Conservation (phyloP, 257 asterid species). For the Salvia rosmarinus region DNA sequence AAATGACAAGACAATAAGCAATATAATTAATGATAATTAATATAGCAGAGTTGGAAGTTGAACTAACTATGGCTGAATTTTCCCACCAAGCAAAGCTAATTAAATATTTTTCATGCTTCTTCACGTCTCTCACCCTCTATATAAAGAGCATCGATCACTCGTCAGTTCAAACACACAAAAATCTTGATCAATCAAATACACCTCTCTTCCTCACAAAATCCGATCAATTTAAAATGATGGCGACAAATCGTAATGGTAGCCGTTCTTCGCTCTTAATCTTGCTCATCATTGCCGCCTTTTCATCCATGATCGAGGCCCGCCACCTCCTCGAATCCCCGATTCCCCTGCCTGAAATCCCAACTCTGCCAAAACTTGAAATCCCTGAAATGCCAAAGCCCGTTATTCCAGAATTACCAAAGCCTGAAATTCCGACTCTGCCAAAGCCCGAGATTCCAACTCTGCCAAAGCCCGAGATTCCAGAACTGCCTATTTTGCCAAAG, state of each 20-base stretch:
- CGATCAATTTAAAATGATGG: background rate
- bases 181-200: background rate
- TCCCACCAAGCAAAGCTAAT: conserved; percentile 14
- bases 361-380: conserved; percentile 18
- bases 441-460: conserved; percentile 9
- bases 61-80: background rate
- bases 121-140: background rate
- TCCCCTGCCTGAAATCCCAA: conserved; percentile 12
- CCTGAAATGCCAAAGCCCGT: conserved; percentile 12
- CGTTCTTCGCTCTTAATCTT: background rate
- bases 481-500: background rate
- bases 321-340: conserved; percentile 31
- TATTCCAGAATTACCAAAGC: conserved; percentile 20
- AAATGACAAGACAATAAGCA: background rate
- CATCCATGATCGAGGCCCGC: conserved; percentile 29
- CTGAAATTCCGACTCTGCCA: conserved; percentile 16
- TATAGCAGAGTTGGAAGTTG: background rate
- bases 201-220: too few relatives aligned
- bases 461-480: background rate
- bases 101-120: background rate
- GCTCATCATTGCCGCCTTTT: background rate
- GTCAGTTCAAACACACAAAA: background rate
- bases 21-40: too few relatives aligned
- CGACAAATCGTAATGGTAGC: background rate
- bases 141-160: conserved; percentile 1